Evolutionary conservation across 225 moss, liverwort and hornwort species (phyloP).

Genomic region (Climacium dendroides): DNA sequence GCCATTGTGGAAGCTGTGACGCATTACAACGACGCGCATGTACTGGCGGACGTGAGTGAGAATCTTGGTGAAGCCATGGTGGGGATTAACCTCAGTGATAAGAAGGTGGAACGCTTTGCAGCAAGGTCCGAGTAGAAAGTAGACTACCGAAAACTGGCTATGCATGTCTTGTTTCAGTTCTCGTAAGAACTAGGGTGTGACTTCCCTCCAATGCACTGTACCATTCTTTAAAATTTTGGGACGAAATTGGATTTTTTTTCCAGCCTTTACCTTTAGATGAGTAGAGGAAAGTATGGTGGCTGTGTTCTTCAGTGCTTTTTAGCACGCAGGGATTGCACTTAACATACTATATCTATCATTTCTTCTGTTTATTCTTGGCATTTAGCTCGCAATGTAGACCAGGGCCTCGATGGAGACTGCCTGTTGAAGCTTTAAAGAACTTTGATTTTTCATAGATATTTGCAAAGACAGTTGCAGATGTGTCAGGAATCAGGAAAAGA

Average conservation of each 20-base stretch:
- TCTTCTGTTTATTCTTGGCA: not conserved
- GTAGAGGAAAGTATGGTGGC: not conserved
- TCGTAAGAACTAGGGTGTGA: not conserved
- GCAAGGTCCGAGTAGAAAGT: slow-evolving; percentile 59
- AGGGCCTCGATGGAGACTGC: not conserved
- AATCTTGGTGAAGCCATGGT: slow-evolving; percentile 91
- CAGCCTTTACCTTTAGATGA: slow-evolving; percentile 13
- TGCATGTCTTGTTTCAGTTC: not conserved
- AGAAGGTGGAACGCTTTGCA: slow-evolving; percentile 92
- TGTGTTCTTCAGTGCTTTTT: not conserved
- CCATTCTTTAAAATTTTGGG: slow-evolving; percentile 30
- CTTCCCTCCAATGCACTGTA: slow-evolving; percentile 1
- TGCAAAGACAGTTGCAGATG: not conserved
- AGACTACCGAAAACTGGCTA: not conserved
- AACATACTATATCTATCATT: not conserved
- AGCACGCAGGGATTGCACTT: not conserved
- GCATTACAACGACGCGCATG: slow-evolving; percentile 77
- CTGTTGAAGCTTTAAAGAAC: not conserved
- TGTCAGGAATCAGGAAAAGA: not conserved
- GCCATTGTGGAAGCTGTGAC: slow-evolving; percentile 89
- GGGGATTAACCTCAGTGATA: slow-evolving; percentile 77
- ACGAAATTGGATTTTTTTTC: not conserved
- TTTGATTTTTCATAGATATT: not conserved
- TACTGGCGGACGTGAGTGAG: slow-evolving; percentile 69
- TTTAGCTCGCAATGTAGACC: not conserved